Conservation (phyloP, 805 yeast genomes). For the Alloascoidea hylecoeti region DNA sequence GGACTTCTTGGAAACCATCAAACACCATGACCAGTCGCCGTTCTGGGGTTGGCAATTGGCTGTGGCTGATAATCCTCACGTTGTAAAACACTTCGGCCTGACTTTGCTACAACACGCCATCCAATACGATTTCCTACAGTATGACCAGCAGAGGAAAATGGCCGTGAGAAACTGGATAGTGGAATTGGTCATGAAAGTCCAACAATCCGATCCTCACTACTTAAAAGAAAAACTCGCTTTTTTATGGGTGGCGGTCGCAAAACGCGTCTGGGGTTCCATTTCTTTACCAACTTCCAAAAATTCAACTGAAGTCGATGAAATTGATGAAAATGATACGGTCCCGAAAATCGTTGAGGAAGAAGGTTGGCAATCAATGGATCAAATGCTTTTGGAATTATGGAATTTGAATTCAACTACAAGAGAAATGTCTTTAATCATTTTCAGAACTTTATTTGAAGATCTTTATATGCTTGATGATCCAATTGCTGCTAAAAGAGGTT, state of each 20-base stretch:
- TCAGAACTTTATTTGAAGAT: constrained; percentile 86
- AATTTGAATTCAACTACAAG: constrained; percentile 43
- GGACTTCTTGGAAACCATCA: constrained; percentile 59
- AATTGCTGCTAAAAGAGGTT: constrained; percentile 57
- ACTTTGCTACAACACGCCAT: constrained; percentile 67
- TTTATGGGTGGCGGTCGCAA: constrained; percentile 85
- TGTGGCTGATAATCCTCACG: constrained; percentile 41
- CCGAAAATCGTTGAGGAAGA: constrained; percentile 19
- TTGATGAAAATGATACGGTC: constrained; percentile 11
- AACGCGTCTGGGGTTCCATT: constrained; percentile 74
- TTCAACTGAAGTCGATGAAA: not conserved
- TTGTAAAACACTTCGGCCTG: constrained; percentile 84
- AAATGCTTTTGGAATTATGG: constrained; percentile 66
- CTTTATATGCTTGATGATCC: constrained; percentile 86
- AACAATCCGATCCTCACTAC: constrained; percentile 70
- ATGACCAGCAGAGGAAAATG: constrained; percentile 39
- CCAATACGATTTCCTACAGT: constrained; percentile 34
- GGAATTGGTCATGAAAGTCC: constrained; percentile 52
- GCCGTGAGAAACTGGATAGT: constrained; percentile 78
- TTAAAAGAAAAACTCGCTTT: constrained; percentile 81
- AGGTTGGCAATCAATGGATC: constrained; percentile 86
- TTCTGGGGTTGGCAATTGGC: constrained; percentile 87
- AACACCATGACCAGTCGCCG: constrained; percentile 72
- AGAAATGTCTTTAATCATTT: constrained; percentile 64
- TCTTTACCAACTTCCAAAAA: constrained; percentile 6